These are phyloP conservation scores for Heliosperma pusillum DNA, from an alignment of 148 eudicot genomes.

Conservation along the genomic window DNA sequence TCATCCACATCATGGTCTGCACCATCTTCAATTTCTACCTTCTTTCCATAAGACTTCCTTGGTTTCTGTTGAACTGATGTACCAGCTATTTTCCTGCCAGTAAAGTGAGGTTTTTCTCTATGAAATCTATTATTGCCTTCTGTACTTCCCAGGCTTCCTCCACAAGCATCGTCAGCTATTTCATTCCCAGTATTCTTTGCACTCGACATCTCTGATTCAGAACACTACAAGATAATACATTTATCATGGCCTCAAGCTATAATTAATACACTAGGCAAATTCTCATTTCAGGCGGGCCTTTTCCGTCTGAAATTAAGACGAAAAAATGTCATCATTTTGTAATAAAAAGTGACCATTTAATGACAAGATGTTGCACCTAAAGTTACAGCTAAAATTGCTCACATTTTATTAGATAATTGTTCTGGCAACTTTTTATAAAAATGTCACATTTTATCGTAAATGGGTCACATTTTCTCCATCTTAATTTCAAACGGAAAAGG, in stretches of 20 bases:
- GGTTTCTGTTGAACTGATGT: conserved; percentile 35
- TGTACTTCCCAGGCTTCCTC: conserved; percentile 70
- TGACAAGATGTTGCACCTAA: too few species aligned
- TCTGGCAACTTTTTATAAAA: too few species aligned
- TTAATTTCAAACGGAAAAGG: too few species aligned
- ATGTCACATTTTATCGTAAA: too few species aligned
- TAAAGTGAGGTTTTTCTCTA: conserved; percentile 34
- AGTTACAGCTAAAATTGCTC: too few species aligned
- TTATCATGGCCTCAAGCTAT: conserved; percentile 11
- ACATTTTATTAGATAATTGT: too few species aligned
- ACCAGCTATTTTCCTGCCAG: conserved; percentile 34
- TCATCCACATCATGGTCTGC: conserved; percentile 61
- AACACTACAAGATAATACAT: conserved; percentile 33
- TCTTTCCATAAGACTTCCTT: conserved; percentile 50
- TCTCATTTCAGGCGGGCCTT: too few species aligned
- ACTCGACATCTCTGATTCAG: conserved; percentile 50
- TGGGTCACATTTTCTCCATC: too few species aligned
- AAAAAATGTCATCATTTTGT: too few species aligned
- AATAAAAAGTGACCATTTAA: too few species aligned
- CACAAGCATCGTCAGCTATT: conserved; percentile 61
- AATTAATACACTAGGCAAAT: too few species aligned
- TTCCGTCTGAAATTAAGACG: too few species aligned
- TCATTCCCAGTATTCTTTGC: conserved; percentile 53
- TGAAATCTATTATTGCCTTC: conserved; percentile 68
- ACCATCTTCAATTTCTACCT: conserved; percentile 42